phyloP scores from a whole-genome alignment of 208 protist species.

The Leishmania arabica region DNA sequence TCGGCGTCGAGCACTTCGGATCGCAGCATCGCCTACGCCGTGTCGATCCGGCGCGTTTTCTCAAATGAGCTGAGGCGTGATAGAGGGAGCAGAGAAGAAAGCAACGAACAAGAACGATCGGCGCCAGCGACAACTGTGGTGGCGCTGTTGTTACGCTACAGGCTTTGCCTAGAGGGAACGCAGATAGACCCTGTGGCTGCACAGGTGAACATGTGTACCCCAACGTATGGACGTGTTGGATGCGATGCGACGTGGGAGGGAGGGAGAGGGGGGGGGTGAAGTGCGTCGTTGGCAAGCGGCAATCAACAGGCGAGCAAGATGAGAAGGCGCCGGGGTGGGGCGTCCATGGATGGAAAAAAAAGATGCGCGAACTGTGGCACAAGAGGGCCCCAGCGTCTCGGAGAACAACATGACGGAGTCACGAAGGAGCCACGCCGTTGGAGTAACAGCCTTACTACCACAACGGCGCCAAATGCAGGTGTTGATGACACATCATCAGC shows the following conservation, averaged over 20 bases:
- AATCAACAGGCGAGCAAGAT: background rate
- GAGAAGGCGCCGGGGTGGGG: background rate
- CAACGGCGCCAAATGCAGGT: background rate
- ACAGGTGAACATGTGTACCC: background rate
- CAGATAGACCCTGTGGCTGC: background rate
- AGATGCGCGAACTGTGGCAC: background rate
- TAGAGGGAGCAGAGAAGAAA: background rate
- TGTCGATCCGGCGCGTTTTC: background rate
- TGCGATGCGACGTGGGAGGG: background rate
- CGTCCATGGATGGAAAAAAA: background rate
- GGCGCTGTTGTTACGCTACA: too few species aligned
- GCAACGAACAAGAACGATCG: background rate
- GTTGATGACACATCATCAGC: background rate
- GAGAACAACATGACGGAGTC: background rate
- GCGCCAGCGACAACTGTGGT: background rate
- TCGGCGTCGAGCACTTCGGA: conserved; percentile 72
- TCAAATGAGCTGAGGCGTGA: too few species aligned
- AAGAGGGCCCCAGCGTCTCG: background rate
- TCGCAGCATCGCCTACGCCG: conserved; percentile 38
- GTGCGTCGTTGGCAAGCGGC: background rate
- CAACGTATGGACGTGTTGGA: background rate
- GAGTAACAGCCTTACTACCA: background rate
- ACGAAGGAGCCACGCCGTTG: background rate
- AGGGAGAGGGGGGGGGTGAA: background rate
- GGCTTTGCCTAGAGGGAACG: background rate